These are phyloP conservation scores for Chenopodium album DNA, from an alignment of 148 eudicot genomes.

Conservation along the genomic window DNA sequence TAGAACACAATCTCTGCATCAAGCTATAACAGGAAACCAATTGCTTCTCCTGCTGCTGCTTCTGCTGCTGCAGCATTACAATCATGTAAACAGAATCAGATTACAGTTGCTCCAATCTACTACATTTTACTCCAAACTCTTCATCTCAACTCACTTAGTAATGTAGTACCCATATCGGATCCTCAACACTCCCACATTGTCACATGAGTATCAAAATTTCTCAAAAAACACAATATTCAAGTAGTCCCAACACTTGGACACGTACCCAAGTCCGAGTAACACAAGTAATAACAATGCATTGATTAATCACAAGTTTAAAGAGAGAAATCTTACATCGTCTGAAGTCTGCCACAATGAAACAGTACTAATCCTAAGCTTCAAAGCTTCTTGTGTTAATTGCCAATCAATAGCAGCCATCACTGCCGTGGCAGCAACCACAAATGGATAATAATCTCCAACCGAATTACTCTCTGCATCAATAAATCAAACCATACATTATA, in stretches of 20 bases:
- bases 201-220: background rate
- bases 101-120: background rate
- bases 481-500: background rate
- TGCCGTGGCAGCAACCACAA: conserved; percentile 55
- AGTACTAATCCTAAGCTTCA: conserved; percentile 37
- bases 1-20: conserved; percentile 35
- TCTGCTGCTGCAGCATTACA: conserved; percentile 12
- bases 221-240: background rate
- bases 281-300: background rate
- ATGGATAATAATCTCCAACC: conserved; percentile 41
- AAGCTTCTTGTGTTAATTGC: conserved; percentile 33
- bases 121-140: background rate
- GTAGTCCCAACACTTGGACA: background rate
- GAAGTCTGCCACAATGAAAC: conserved; percentile 41
- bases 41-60: conserved; percentile 16
- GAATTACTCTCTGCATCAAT: conserved; percentile 44
- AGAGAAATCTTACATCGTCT: conserved; percentile 34
- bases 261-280: background rate
- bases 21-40: conserved; percentile 26
- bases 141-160: background rate
- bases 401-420: conserved; percentile 49
- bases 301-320: background rate
- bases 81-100: background rate
- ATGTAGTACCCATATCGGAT: background rate
- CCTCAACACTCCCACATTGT: background rate